Evolutionary conservation across 2,329 filamentous ascomycete species (phyloP), one percentile per base, ranked within the genome.

Genomic region (Rhynchosporium agropyri): DNA sequence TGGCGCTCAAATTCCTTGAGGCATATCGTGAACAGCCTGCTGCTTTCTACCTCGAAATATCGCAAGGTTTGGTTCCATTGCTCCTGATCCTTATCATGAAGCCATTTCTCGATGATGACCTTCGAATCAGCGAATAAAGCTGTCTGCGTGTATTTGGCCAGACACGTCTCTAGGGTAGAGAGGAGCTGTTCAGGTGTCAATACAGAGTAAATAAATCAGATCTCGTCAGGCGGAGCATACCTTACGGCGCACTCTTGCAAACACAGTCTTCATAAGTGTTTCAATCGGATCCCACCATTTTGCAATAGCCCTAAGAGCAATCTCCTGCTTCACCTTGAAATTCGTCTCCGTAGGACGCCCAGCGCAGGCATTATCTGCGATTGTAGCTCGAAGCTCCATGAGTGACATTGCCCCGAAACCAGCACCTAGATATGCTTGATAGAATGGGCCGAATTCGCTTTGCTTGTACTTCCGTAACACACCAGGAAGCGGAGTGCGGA

Each of bases 301-400:
- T 8, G 15, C 4, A 81, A 7, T 74, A 71, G 1, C 90, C 81
- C 0, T 83, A 82, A n/a, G 83, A 76, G 15, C 79, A 77, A 90
- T 77, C 0, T 79, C 78, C 33, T 86, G 81, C 28, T 87, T 85
- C 0, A 89, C 85, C 43, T 84, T 82, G 0, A 83, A 80, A 0
- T 86, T 82, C 0, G 85, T 82, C 0, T 86, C 79, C 6, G 83
- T 81, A 0, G 85, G 85, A 67, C 87, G 79, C 0, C 87, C 86
- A 0, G 84, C 81, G 20, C 79, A 79, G 31, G 81, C 83, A 12
- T 84, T 83, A 3, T 78, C 75, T 20, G 77, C 74, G 13, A 89
- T 87, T 10, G 86, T 80, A 0, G 78, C 74, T 0, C 82, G 80
- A 1, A 90, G 83, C 2, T 76, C 73, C 13, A 71, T 68, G 36